Conservation (phyloP, 2,329 filamentous ascomycete species). For the Dothistroma pini region DNA sequence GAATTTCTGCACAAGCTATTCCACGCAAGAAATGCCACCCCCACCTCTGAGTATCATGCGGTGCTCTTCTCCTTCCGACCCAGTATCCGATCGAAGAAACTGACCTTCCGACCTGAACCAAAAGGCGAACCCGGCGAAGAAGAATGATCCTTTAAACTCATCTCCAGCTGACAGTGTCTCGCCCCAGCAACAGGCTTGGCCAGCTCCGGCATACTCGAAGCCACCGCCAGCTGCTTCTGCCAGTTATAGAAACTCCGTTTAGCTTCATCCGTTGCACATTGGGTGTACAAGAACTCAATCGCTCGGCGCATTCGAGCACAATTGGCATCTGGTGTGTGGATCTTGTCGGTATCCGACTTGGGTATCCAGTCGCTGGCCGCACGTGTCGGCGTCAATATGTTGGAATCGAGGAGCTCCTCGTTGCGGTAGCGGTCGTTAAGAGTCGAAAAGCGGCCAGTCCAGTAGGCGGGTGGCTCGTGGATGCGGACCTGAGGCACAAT, state of each 20-base stretch:
- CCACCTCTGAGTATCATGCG: not conserved
- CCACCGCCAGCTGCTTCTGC: constrained; percentile 28
- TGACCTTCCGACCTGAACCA: constrained; percentile 27
- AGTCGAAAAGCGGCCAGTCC: constrained; percentile 59
- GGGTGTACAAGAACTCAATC: constrained; percentile 26
- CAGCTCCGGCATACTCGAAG: constrained; percentile 24
- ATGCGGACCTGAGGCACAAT: constrained; percentile 15
- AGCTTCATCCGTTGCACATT: constrained; percentile 31
- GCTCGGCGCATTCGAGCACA: constrained; percentile 29
- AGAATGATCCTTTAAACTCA: constrained; percentile 18
- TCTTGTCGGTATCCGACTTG: constrained; percentile 26
- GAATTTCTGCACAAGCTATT: not conserved
- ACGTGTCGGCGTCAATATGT: constrained; percentile 42
- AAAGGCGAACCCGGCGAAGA: constrained; percentile 4
- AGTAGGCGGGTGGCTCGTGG: constrained; percentile 50
- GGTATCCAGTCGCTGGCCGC: not conserved
- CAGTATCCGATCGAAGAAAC: constrained; percentile 36
- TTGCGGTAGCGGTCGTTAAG: constrained; percentile 54
- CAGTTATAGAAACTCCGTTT: constrained; percentile 30
- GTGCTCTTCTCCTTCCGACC: constrained; percentile 27
- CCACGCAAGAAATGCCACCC: not conserved
- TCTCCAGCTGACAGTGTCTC: constrained; percentile 18
- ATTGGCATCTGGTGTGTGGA: constrained; percentile 31
- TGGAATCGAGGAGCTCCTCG: constrained; percentile 37
- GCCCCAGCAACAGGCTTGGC: constrained; percentile 18